phyloP scores from a whole-genome alignment of 495 filamentous ascomycete genomes.

The Venustampulla echinocandica region DNA sequence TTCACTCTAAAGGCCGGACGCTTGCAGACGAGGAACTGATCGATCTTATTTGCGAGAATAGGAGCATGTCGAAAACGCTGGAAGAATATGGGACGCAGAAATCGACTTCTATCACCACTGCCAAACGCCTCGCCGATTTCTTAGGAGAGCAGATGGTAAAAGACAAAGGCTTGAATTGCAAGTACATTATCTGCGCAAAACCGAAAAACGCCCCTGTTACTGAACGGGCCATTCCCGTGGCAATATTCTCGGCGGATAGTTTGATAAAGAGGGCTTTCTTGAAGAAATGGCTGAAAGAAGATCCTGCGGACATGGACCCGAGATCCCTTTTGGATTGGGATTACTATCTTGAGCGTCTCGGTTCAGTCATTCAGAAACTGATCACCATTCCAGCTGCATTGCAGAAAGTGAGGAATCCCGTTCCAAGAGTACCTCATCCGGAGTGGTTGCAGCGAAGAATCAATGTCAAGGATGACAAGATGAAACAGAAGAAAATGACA shows the following conservation, averaged over 20 bases:
- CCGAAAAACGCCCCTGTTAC: constrained; percentile 89
- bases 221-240: constrained; percentile 86
- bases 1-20: constrained; percentile 76
- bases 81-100: constrained; percentile 95
- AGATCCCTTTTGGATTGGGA: constrained; percentile 86
- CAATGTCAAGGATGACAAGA: constrained; percentile 87
- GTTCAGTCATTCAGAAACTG: constrained; percentile 94
- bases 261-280: constrained; percentile 82
- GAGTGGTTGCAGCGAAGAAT: constrained; percentile 95
- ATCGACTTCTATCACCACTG: constrained; percentile 96
- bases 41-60: constrained; percentile 96
- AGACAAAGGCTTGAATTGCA: constrained; percentile 97
- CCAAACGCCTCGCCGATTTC: constrained; percentile 92
- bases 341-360: constrained; percentile 91
- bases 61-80: constrained; percentile 92
- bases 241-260: constrained; percentile 92
- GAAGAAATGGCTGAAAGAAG: constrained; percentile 90
- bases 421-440: constrained; percentile 85
- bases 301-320: constrained; percentile 88
- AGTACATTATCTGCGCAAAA: constrained; percentile 90
- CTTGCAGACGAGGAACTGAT: constrained; percentile 95
- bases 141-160: constrained; percentile 98
- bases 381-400: constrained; percentile 97
- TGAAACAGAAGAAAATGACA: constrained; percentile 98
- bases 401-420: constrained; percentile 90